Conservation (phyloP, 2,329 filamentous ascomycete species). For the Trichocomaceae sp. region DNA sequence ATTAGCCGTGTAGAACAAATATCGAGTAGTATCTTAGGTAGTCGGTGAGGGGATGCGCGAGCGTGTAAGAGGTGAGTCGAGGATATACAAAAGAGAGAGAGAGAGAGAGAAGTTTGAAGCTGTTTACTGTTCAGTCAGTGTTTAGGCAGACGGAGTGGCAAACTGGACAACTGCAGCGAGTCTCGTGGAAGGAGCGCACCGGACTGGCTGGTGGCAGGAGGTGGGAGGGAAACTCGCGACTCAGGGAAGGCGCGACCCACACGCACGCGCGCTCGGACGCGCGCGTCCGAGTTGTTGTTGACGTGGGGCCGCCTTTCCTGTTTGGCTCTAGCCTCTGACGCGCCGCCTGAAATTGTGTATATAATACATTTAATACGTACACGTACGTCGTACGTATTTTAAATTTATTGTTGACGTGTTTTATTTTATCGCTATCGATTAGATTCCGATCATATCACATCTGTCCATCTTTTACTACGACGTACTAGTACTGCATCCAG, state of each 20-base stretch:
- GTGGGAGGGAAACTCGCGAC: no score
- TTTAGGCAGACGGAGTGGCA: neutral
- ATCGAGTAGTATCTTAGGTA: neutral
- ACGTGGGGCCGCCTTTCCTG: slow-evolving; percentile 1
- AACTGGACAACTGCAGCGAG: neutral
- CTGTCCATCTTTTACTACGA: no score
- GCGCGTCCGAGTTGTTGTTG: slow-evolving; percentile 11
- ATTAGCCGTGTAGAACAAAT: neutral
- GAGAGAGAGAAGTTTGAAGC: neutral
- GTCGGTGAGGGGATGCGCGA: neutral
- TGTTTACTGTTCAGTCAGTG: no score
- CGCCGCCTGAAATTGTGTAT: no score
- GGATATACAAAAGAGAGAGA: neutral
- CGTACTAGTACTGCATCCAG: no score
- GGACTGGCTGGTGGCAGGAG: neutral
- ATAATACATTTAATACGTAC: no score
- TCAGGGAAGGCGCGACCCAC: neutral
- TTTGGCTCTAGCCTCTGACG: neutral
- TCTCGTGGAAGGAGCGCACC: neutral
- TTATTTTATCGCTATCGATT: no score
- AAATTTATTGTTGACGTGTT: no score
- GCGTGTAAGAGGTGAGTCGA: neutral
- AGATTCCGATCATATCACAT: no score
- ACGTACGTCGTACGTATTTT: no score
- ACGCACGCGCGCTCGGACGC: neutral